Base-by-base conservation (phyloP, 306 rosid genomes). In the Fragaria vesca region DNA sequence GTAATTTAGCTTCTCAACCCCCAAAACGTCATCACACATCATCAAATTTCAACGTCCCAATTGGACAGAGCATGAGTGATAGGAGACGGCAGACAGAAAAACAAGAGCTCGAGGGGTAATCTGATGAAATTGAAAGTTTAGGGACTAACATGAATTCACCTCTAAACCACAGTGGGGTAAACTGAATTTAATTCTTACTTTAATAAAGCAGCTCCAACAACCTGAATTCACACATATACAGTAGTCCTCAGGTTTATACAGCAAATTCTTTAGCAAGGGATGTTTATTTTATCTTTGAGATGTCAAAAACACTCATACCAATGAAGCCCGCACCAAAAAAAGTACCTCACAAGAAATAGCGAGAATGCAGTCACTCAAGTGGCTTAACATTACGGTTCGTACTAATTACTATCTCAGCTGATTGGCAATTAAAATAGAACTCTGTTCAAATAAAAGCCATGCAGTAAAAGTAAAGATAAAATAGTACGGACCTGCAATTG, bases 401-500 rank as follows among this genome's bases (percentile, higher is more conserved):
- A 47, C 58, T 48, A 71, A 16, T 71, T 71, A 47, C 60, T 8
- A 47, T 28, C 36, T 47, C 16, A 26, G 28, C 20, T 71, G 36
- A 43, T 48, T 50, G 54, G 43, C 75, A 30, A 71, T 2, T 32
- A 50, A 72, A 30, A 28, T 32, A n/a, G 20, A 34, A 2, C 32
- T 30, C 12, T 45, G 32, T 40, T 67, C 15, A 67, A 36, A 40
- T 9, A 21, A 68, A 21, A 68, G 34, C 20, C 34, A 74, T 5
- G 45, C 55, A 60, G 57, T 28, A 32, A 5, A 46, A 62, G 52
- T n/a, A 63, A 48, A 48, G 12, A 24, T 2, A 28, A 36, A 32
- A n/a, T 1, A 9, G 24, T 24, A 50, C 9, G 45, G 36, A 76
- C 98, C 97, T 88, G 98, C 98, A 73, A 83, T 81, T 78, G 97